Evolutionary conservation across 352 stramenopile species (phyloP), one percentile per base, ranked within the genome.

Genomic region (Globisporangium okanoganense): DNA sequence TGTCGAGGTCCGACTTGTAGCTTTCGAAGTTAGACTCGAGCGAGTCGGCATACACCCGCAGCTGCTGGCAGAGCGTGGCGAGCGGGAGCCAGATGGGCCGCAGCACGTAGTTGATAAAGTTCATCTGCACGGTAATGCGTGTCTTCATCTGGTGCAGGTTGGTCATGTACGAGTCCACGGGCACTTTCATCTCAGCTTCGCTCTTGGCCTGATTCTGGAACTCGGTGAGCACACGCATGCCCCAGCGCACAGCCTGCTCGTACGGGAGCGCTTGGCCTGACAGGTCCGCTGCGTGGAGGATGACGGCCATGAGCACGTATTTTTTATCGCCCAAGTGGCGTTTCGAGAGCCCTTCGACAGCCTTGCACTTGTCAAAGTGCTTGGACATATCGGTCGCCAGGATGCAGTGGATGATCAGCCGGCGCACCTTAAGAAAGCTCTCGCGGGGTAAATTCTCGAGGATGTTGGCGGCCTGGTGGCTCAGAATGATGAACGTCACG

Each of bases 71-170:
- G 27, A 88, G 58, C n/a, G 70, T 66, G 1, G 69, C 66, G 22
- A 83, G 66, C 29, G 76, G 75, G 20, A 80, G 50, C 76, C 78
- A 94, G n/a, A 94, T 81, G 0, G 84, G 84, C 24, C 78, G 69
- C 38, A 89, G 54, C 9, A 94, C 81, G 58, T 87, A 94, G 64
- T 84, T 84, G 59, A 87, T 82, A 50, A 89, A 92, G 64, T 85
- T 85, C 53, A 88, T 75, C 54, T 94, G 81, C 20, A 88, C 78
- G 12, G 75, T 91, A 36, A 85, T 64, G 7, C 82, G 75, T 1
- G 73, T 79, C 35, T 75, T 80, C 35, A 81, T 76, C 48, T 78
- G 66, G 18, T 93, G 74, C 35, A 90, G 61, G 50, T 85, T 85
- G 10, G 71, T 74, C 82, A 93, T 94, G 67, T 88, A 90, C 3